These are phyloP conservation scores for Pseudoneurospora amorphoporcata DNA, from an alignment of 495 filamentous ascomycete genomes.

Conservation along the genomic window DNA sequence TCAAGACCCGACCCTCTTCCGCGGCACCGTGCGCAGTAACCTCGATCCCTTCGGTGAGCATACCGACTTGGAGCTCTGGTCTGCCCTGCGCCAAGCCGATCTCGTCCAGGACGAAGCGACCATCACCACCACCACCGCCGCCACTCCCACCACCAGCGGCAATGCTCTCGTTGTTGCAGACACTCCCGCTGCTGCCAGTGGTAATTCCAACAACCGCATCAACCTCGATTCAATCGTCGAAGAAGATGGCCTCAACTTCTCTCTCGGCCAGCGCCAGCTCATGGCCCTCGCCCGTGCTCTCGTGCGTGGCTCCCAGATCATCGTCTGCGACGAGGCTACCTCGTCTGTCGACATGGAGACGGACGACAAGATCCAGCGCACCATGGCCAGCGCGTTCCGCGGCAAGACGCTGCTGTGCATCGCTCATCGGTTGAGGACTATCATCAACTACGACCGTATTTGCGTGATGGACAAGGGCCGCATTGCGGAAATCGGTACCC, in stretches of 20 bases:
- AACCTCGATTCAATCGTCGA: slow-evolving; percentile 80
- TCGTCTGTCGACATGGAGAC: slow-evolving; percentile 92
- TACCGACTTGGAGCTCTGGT: slow-evolving; percentile 79
- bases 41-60: slow-evolving; percentile 89
- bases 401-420: slow-evolving; percentile 91
- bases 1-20: slow-evolving; percentile 92
- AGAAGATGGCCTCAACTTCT: slow-evolving; percentile 92
- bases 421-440: slow-evolving; percentile 85
- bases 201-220: slow-evolving; percentile 38
- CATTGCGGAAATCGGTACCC: slow-evolving; percentile 80
- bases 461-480: slow-evolving; percentile 86
- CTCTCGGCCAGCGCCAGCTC: slow-evolving; percentile 88
- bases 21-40: slow-evolving; percentile 81
- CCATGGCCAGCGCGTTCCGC: slow-evolving; percentile 76
- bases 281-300: slow-evolving; percentile 90
- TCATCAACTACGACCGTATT: slow-evolving; percentile 90
- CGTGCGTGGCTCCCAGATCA: slow-evolving; percentile 78
- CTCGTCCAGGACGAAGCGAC: slow-evolving; percentile 47
- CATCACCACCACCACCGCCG: slow-evolving; percentile 11
- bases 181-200: neutral
- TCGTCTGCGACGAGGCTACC: slow-evolving; percentile 94
- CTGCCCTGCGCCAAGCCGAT: slow-evolving; percentile 70
- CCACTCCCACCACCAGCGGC: slow-evolving; percentile 6
- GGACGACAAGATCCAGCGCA: slow-evolving; percentile 86
- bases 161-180: neutral